Base-by-base conservation (phyloP, 2,329 filamentous ascomycete genomes). In the Cladosporium colombiae region DNA sequence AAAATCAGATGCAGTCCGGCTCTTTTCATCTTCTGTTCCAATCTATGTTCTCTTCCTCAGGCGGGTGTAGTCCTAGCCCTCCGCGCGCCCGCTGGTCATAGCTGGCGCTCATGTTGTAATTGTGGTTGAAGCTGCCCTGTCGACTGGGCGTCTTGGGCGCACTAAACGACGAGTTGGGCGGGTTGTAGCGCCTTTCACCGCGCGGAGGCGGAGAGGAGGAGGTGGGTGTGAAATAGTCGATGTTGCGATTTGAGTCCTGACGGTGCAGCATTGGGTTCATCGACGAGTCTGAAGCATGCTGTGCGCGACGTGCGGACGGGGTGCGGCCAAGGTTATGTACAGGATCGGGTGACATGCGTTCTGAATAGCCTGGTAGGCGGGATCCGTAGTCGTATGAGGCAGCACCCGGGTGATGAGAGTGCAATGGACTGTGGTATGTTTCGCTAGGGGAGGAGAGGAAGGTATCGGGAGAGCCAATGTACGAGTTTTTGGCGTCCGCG, bases 111-210 rank as follows among this genome's bases (percentile, higher is more conserved):
- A 72, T 25, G 21, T 35, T 44, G 46, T 40, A 31, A 21, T 55
- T 33, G 13, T 25, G 61, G 25, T 53, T 58, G 16, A 64, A 35
- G 29, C 57, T 62, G 31, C 58, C 64, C 40, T 68, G 68, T 56
- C 70, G 50, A 14, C 74, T 78, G 21, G 77, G 78, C 7, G 77
- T 71, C 62, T 78, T 72, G 23, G 80, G 79, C n/a, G 75, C 73
- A 3, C 79, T 81, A 68, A 81, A 81, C 66, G 79, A 81, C 25
- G 76, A 70, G 0, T 64, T 75, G 3, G 79, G 78, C 25, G 75
- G 76, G 21, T 70, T 72, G 67, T 81, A 81, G 25, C 76, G 70
- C 61, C 79, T 74, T 58, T 80, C 74, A 74, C 35, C 68, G 65
- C 59, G 62, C 13, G 27, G 16, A n/a, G 33, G 37, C 25, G 52